Base-by-base conservation (phyloP, 75 land plant genomes). In the Pinus taeda region DNA sequence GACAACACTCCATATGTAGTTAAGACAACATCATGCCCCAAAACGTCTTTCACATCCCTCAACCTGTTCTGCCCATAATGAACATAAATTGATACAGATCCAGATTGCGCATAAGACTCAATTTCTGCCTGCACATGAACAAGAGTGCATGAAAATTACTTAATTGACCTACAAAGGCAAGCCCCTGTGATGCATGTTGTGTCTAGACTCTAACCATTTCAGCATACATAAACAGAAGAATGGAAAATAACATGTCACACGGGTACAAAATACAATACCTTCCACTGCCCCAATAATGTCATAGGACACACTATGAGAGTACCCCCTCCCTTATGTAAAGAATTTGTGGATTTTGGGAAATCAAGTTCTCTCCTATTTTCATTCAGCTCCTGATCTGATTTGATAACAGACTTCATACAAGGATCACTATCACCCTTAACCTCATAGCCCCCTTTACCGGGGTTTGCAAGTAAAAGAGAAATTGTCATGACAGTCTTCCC, bases 401-500 rank as follows among this genome's bases (percentile, higher is more conserved):
- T 60, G 62, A 18, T 20, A 60, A 73, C 58, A n/a, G 57, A 13
- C 55, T 22, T 39, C 72, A 69, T 42, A 20, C 14, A 42, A 73
- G 22, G 59, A 29, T 22, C 20, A 60, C 12, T 8, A 3, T 57
- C 18, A 76, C 59, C 62, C 74, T 62, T 70, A 49, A 59, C 74
- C 63, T 66, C 74, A 9, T 73, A 59, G n/a, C 79, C 79, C 49
- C 89, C 90, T 79, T 81, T 87, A 7, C 87, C 85, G 69, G 63
- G 79, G 58, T 83, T 85, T 57, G 85, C 42, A 45, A 88, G 86
- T 30, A 94, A 69, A 18, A 94, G 80, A 39, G 97, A 83, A 59
- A 93, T 95, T 11, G 93, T 87, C 98, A 95, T 95, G 29, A 95
- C 92, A 67, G 98, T 95, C 65, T 95, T 95, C 13, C 91, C 98